Conservation (phyloP, 2,329 filamentous ascomycete genomes). For the Fusarium robinianum region DNA sequence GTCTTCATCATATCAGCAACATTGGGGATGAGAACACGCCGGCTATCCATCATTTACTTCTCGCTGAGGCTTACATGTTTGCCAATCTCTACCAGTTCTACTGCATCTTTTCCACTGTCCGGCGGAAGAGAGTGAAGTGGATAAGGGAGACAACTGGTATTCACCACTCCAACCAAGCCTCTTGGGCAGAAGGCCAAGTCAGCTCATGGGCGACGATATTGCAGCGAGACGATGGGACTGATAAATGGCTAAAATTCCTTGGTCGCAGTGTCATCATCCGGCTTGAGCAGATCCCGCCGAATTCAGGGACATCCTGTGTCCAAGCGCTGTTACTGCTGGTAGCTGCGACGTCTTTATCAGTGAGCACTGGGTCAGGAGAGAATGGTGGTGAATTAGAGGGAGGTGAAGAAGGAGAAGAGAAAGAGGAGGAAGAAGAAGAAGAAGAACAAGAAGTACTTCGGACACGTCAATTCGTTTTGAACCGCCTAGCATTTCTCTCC, state of each 20-base stretch:
- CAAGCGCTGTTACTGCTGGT: conserved; percentile 1
- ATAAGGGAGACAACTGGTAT: neutral
- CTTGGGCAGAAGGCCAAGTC: neutral
- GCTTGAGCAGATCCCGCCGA: neutral
- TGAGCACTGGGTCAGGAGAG: too few species aligned
- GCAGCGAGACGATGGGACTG: neutral
- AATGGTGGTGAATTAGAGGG: too few species aligned
- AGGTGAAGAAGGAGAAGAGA: too few species aligned
- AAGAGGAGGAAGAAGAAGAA: neutral
- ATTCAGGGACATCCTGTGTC: neutral
- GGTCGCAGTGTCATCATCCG: conserved; percentile 1
- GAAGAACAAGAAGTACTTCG: neutral
- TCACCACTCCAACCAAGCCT: neutral
- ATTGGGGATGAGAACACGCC: conserved; percentile 3
- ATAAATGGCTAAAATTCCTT: neutral
- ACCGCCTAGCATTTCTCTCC: neutral
- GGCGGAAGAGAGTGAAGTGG: neutral
- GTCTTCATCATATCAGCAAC: neutral
- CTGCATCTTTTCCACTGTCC: neutral
- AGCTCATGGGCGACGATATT: neutral
- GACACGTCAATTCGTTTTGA: neutral
- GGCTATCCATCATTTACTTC: conserved; percentile 2
- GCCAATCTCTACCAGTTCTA: conserved; percentile 2
- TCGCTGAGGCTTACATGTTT: conserved; percentile 6
- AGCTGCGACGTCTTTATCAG: neutral